Evolutionary conservation across 768 basidiomycete species (phyloP), one percentile per base, ranked within the genome.

Genomic region (Suillus clintonianus): DNA sequence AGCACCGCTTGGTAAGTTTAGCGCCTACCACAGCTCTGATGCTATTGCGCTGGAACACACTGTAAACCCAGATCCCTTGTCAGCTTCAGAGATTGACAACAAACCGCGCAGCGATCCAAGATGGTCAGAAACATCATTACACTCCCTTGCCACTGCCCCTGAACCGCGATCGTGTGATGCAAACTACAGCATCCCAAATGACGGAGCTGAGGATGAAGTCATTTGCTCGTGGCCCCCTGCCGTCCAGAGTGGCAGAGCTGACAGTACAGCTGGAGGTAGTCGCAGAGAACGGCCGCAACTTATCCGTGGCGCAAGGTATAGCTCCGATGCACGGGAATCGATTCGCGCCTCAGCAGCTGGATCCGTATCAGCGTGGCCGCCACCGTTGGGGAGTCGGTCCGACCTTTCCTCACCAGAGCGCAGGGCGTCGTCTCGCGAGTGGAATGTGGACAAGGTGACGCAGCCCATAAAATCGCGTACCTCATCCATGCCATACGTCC

Each of bases 181-280:
- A 60, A 64, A 51, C 45, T 41, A 64, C 56, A 62, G 60, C 68
- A 50, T 43, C 58, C 51, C 51, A 62, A 63, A 53, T 42, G 50
- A 64, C 45, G 53, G 19, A 43, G 22, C 47, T 14, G 41, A 34
- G 14, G 42, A 13, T 43, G 22, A 61, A 13, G 56, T 63, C n/a
- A 57, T 65, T 24, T 72, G 62, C 37, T 65, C 69, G 45, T 74
- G 76, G 76, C 74, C 71, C 22, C 71, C 72, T 19, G 60, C 58
- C 7, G 30, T 36, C 5, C 34, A 43, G 32, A 60, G 56, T 41
- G 24, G 19, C 50, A 56, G 47, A 42, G 27, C 54, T 17, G 36
- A 36, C 45, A 24, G 43, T 62, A 43, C 59, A 32, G 62, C 45
- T 34, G 57, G 62, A 48, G 47, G 30, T 64, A 36, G 27, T 61